These are phyloP conservation scores for Crithidia expoeki DNA, from an alignment of 208 protist genomes.

Conservation along the genomic window DNA sequence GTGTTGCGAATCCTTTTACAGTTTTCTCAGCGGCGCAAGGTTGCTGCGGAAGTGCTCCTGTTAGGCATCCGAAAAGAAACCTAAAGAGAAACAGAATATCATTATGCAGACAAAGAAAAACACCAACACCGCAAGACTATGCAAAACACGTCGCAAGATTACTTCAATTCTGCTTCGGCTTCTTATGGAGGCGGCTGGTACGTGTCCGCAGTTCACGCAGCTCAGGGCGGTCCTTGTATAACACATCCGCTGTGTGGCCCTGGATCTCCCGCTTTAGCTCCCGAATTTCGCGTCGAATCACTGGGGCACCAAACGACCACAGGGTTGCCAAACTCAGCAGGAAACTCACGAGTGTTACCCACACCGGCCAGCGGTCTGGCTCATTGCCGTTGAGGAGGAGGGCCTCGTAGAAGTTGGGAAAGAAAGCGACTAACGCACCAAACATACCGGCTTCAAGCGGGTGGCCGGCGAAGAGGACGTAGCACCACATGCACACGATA, in stretches of 20 bases:
- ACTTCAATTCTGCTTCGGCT: slow-evolving; percentile 8
- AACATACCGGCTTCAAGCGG: slow-evolving; percentile 33
- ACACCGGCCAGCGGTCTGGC: slow-evolving; percentile 43
- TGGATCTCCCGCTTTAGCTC: slow-evolving; percentile 37
- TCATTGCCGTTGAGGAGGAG: slow-evolving; percentile 47
- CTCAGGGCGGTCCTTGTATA: slow-evolving; percentile 51
- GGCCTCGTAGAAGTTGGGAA: slow-evolving; percentile 57
- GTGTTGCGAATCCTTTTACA: no score
- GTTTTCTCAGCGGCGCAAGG: no score
- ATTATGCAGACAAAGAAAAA: background rate
- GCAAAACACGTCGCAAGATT: background rate
- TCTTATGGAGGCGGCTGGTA: background rate
- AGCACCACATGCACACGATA: slow-evolving; percentile 38
- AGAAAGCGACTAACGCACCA: slow-evolving; percentile 39
- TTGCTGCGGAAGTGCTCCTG: no score
- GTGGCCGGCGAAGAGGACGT: slow-evolving; percentile 40
- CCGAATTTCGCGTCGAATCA: slow-evolving; percentile 39
- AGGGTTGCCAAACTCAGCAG: slow-evolving; percentile 37
- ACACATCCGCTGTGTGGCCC: slow-evolving; percentile 32
- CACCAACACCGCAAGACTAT: background rate
- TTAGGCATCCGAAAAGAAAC: no score
- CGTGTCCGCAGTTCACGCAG: slow-evolving; percentile 29
- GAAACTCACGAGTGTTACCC: slow-evolving; percentile 48
- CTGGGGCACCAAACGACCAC: slow-evolving; percentile 39
- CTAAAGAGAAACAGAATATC: no score